Conservation (phyloP, 768 basidiomycete species). For the Leucosporidium yakuticum region DNA sequence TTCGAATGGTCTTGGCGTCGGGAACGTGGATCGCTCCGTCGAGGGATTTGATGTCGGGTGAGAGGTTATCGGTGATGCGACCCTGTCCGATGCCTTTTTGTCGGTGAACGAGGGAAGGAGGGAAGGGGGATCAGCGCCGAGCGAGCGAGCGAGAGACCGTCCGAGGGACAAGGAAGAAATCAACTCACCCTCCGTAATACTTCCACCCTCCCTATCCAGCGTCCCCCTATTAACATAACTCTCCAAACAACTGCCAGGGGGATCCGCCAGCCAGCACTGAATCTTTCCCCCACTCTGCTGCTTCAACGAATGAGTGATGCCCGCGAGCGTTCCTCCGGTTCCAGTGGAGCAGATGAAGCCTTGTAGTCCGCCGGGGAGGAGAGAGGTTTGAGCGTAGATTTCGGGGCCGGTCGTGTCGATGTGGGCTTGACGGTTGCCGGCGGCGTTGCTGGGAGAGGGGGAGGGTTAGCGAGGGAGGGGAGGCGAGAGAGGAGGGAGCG, state of each 20-base stretch:
- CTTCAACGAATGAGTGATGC: constrained; percentile 73
- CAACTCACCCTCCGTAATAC: constrained; percentile 75
- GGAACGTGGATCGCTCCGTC: constrained; percentile 74
- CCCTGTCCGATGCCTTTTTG: constrained; percentile 93
- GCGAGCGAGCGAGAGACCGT: not conserved
- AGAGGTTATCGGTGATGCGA: constrained; percentile 84
- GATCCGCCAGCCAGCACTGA: constrained; percentile 92
- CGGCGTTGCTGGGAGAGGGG: constrained; percentile 47
- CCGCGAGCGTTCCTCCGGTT: constrained; percentile 92
- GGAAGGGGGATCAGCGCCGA: not conserved
- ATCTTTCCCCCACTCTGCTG: constrained; percentile 71
- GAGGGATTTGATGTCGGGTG: constrained; percentile 67
- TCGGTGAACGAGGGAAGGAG: not conserved
- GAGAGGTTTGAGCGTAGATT: constrained; percentile 79
- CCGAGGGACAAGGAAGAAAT: constrained; percentile 7
- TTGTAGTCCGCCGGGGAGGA: constrained; percentile 57
- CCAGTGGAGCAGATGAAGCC: constrained; percentile 94
- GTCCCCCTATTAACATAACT: constrained; percentile 70
- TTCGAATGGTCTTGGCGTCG: constrained; percentile 81
- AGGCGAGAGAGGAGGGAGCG: not conserved
- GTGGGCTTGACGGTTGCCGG: constrained; percentile 70
- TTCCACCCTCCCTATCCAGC: constrained; percentile 72
- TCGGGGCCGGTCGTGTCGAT: constrained; percentile 90
- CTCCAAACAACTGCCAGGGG: constrained; percentile 87
- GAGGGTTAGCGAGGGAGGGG: not conserved